Conservation (phyloP, 73 alveolate species). For the Tetrahymena borealis region DNA sequence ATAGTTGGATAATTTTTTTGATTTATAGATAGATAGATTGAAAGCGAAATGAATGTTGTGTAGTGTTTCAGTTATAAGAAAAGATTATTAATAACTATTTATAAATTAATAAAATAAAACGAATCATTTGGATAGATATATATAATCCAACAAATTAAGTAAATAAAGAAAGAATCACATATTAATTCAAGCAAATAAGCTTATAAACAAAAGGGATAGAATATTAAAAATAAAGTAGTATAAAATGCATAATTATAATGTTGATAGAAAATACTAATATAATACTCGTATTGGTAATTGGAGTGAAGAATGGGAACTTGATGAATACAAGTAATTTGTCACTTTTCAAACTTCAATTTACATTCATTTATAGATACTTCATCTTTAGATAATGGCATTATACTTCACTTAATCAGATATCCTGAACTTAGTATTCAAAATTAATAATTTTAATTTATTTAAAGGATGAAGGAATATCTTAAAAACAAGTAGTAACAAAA, state of each 20-base stretch:
- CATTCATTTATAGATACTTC: background rate
- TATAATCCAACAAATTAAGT: background rate
- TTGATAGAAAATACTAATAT: constrained; percentile 29
- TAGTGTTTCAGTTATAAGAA: background rate
- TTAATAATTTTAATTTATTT: constrained; percentile 2
- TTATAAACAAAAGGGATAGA: background rate
- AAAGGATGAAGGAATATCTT: constrained; percentile 4
- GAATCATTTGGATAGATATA: background rate
- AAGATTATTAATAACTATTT: background rate
- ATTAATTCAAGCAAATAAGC: background rate
- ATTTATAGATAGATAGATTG: too few relatives aligned
- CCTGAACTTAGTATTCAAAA: constrained; percentile 3
- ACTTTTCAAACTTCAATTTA: background rate
- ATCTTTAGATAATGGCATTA: background rate
- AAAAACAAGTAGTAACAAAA: constrained; percentile 9
- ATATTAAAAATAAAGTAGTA: background rate
- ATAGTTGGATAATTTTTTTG: too few relatives aligned
- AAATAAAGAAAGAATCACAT: background rate
- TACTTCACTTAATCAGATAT: constrained; percentile 17
- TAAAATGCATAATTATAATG: constrained; percentile 38
- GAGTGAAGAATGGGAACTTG: constrained; percentile 49
- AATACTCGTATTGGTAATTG: constrained; percentile 37
- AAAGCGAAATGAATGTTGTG: too few relatives aligned
- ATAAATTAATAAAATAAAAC: background rate
- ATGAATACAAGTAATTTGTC: constrained; percentile 28